Percentiles rank a stretch among this genome's conserved stretches.
Conservation (phyloP, 2,329 filamentous ascomycete genomes). For the Epichloe sylvatica region DNA sequence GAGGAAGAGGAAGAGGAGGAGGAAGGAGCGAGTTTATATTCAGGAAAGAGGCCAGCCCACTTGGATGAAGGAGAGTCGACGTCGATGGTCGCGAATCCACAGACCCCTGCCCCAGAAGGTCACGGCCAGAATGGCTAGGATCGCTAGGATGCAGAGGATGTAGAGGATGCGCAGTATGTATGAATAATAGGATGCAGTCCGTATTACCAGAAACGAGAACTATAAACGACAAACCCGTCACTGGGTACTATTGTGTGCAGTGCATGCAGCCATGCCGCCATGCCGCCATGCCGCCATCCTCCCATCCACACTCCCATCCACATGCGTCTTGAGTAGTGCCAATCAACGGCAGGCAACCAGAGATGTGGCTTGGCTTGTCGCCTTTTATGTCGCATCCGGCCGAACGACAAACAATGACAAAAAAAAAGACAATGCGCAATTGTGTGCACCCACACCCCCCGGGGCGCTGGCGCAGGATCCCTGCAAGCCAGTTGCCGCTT, state of each 20-base stretch:
- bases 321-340: background rate
- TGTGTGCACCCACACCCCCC: background rate
- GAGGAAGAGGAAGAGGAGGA: background rate
- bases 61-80: background rate
- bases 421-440: background rate
- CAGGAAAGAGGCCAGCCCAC: background rate
- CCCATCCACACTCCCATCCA: too few relatives aligned
- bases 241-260: background rate
- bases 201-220: too few relatives aligned
- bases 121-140: too few relatives aligned
- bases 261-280: too few relatives aligned
- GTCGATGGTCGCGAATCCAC: background rate
- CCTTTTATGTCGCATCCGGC: background rate
- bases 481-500: background rate
- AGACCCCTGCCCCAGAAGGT: background rate
- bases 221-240: too few relatives aligned
- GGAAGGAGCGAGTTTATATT: slow-evolving; percentile 5
- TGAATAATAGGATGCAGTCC: too few relatives aligned
- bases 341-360: background rate
- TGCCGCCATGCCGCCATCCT: too few relatives aligned
- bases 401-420: too few relatives aligned
- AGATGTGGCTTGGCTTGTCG: background rate
- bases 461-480: background rate
- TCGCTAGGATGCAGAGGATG: too few relatives aligned
- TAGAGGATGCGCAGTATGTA: background rate